Base-by-base conservation (phyloP, 2,329 filamentous ascomycete genomes). In the Nothophaeocryptopus gaeumannii region DNA sequence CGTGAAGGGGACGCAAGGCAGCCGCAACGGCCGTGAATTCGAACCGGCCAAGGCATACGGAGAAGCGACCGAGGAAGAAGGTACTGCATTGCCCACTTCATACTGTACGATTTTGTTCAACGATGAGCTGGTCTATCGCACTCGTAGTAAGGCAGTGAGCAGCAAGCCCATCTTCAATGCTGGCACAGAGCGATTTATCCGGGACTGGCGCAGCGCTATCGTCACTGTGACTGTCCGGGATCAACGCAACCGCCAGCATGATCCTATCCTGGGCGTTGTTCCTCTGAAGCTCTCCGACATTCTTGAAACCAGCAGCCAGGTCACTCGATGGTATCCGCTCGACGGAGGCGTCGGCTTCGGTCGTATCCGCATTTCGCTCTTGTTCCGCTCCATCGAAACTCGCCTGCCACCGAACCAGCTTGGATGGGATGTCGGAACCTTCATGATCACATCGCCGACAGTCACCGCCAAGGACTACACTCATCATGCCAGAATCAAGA, bases 91-190 rank as follows among this genome's bases (percentile, higher is more conserved):
- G 29, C 93, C 93, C 0, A 96, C 86, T 54, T 88, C 89, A 34
- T 99, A 99, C 72, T 96, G 91, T 73, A 96, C 90, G 1, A 91
- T 99, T 47, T 72, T 93, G 9, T 78, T 88, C 68, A 96, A 96
- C 59, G 92, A 97, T 63, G 84, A 95, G 62, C 72, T 96, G 72
- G 78, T 90, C 13, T 97, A 96, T 75, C 90, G 92, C 64, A 97
- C 92, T n/a, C 83, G 93, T 63, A 83, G 89, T 32, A 97, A 99
- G 75, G 91, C 91, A 3, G 87, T 95, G 7, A 95, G 88, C 32
- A 95, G 89, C 45, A 91, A 95, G 67, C 93, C 93, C 1, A 96
- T 97, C 57, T 97, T 96, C 78, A 96, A 97, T 61, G 91, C 93
- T 2, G 92, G 92, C 52, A 96, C 91, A 0, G 93, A 99, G 66